Percentiles rank a stretch among this genome's conserved stretches.
Conservation (phyloP, 257 asterid species). For the Solanum pinnatisectum region DNA sequence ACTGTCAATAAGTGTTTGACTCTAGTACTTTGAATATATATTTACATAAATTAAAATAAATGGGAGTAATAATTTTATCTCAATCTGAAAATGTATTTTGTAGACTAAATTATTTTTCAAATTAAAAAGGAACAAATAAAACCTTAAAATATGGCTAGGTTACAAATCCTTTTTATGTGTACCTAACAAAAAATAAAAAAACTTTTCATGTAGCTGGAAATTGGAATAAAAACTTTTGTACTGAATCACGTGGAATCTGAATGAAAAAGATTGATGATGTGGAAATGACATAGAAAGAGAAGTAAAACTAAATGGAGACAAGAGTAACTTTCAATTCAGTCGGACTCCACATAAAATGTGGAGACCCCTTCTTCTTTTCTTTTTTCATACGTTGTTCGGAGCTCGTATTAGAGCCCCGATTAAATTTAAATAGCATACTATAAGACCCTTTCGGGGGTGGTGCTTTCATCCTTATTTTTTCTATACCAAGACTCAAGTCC, state of each 20-base stretch:
- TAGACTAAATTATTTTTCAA: background rate
- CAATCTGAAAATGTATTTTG: background rate
- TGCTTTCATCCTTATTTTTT: too few species aligned
- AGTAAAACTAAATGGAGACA: too few species aligned
- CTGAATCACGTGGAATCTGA: background rate
- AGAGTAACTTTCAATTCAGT: too few species aligned
- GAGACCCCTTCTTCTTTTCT: too few species aligned
- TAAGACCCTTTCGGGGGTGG: too few species aligned
- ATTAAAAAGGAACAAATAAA: background rate
- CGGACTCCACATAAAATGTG: too few species aligned
- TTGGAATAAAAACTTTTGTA: background rate
- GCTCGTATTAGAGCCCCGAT: fast-evolving
- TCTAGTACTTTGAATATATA: too few species aligned
- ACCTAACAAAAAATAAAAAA: background rate
- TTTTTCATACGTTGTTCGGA: too few species aligned
- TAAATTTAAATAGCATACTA: too few species aligned
- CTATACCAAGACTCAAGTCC: too few species aligned
- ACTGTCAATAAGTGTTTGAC: too few species aligned
- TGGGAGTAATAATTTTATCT: background rate
- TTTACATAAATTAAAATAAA: background rate
- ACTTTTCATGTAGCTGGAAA: background rate
- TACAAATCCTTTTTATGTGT: background rate
- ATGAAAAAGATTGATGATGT: background rate
- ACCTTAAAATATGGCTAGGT: background rate
- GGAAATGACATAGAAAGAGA: background rate